These are phyloP conservation scores for Trichoderma breve DNA, from an alignment of 2,329 filamentous ascomycete genomes.

Conservation along the genomic window DNA sequence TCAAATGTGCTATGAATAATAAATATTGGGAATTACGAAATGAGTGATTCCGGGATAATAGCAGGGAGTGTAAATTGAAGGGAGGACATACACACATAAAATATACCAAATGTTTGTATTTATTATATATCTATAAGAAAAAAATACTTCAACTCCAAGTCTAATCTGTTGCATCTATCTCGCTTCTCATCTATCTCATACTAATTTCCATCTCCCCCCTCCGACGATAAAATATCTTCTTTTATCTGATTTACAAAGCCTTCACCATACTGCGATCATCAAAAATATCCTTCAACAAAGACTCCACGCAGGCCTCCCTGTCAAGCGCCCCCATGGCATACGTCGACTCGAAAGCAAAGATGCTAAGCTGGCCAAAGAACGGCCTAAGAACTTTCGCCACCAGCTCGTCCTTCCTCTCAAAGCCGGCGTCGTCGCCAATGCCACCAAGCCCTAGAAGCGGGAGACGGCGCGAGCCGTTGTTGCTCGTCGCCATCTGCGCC, in stretches of 20 bases:
- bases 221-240: background rate
- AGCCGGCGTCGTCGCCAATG: conserved; percentile 53
- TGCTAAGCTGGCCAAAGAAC: conserved; percentile 89
- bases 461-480: conserved; percentile 40
- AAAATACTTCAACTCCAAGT: background rate
- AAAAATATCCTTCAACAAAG: conserved; percentile 72
- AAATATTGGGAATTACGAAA: background rate
- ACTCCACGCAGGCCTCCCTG: conserved; percentile 59
- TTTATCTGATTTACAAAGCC: conserved; percentile 44
- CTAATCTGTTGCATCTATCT: background rate
- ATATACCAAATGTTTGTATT: background rate
- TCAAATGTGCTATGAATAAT: background rate
- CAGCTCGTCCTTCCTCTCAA: conserved; percentile 65
- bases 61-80: background rate
- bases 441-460: conserved; percentile 53
- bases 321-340: conserved; percentile 79
- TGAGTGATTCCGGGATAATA: background rate
- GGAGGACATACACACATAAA: background rate
- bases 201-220: background rate
- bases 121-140: background rate
- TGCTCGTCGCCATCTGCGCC: conserved; percentile 36
- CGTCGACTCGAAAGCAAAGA: conserved; percentile 87
- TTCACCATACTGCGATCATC: conserved; percentile 70
- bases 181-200: background rate
- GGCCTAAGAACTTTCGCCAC: conserved; percentile 77